These are phyloP conservation scores for Artemisia annua DNA, from an alignment of 129 eudicot species.

Conservation along the genomic window DNA sequence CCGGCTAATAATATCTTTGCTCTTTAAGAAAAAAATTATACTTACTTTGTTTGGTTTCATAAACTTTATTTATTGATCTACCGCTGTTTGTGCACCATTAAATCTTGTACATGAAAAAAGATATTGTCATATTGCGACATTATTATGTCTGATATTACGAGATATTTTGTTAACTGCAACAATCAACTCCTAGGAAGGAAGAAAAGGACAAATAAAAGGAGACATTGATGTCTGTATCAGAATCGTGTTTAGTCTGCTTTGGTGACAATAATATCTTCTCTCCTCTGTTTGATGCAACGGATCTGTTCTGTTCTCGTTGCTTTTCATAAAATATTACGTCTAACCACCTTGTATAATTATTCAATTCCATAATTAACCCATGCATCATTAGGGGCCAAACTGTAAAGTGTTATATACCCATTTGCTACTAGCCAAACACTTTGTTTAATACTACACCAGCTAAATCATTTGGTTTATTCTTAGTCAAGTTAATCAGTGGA, in stretches of 20 bases:
- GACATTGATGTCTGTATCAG: slow-evolving; percentile 18
- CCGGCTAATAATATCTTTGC: too few relatives aligned
- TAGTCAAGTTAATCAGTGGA: too few relatives aligned
- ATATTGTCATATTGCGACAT: too few relatives aligned
- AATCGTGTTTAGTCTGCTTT: slow-evolving; percentile 1
- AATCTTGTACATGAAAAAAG: too few relatives aligned
- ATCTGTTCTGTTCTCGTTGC: background rate
- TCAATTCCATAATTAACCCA: background rate
- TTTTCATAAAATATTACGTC: slow-evolving; percentile 11
- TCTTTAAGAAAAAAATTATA: too few relatives aligned
- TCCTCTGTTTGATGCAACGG: background rate
- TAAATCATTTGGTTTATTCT: too few relatives aligned
- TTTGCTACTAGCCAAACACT: background rate
- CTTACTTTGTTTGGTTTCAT: too few relatives aligned
- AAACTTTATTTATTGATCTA: too few relatives aligned
- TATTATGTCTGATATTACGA: too few relatives aligned
- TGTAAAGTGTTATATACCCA: background rate
- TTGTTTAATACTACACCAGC: too few relatives aligned
- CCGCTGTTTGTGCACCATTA: too few relatives aligned
- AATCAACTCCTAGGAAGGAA: background rate
- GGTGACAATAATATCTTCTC: slow-evolving; percentile 11
- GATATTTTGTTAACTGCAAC: too few relatives aligned
- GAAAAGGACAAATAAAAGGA: slow-evolving; percentile 4
- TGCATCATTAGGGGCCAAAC: background rate
- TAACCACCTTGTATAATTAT: slow-evolving; percentile 7